Base-by-base conservation (phyloP, 768 basidiomycete genomes). In the Mycena albidolilacea region DNA sequence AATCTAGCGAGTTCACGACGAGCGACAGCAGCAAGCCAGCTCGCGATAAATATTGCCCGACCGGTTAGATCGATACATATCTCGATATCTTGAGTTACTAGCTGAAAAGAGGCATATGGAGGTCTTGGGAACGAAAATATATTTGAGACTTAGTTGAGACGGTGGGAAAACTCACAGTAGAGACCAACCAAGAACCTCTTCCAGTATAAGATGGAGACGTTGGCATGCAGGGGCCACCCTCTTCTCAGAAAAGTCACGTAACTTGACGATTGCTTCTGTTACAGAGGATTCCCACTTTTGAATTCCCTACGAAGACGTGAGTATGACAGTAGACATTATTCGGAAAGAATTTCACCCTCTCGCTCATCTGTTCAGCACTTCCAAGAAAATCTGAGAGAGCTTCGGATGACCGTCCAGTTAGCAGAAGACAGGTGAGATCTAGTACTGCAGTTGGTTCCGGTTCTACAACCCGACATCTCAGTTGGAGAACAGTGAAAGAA, bases 271-370 rank as follows among this genome's bases (percentile, higher is more conserved):
- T 17, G 93, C 89, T 72, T 95, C 93, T 11, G 86, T 85, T 75
- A 95, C 88, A 5, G 90, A 90, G 1, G 89, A 85, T 79, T 96
- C 94, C 95, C 95, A 96, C 80, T 94, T 95, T 79, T 92, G 91
- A 68, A 96, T 86, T 59, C 91, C 90, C 95, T 96, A 74, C 62
- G 72, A 78, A 43, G 46, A 73, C 55, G 52, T 82, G 68, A 82
- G 77, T n/a, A 77, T 35, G 55, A 35, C 59, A 59, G 38, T 61
- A 60, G 10, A 62, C 39, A 54, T 57, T 43, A 72, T 71, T 57
- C 59, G 60, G n/a, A 58, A 38, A 63, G 69, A 55, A 69, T 73
- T 69, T 76, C 82, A 95, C 95, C 79, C 95, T 86, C 82, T 96
- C 95, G 71, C 91, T 94, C 87, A 93, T 93, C 78, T 92, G 91